Percentiles rank a stretch among this genome's conserved stretches.
Evolutionary conservation across 371 early-diverging fungal species (phyloP).

Genomic region (Circinella umbellata): DNA sequence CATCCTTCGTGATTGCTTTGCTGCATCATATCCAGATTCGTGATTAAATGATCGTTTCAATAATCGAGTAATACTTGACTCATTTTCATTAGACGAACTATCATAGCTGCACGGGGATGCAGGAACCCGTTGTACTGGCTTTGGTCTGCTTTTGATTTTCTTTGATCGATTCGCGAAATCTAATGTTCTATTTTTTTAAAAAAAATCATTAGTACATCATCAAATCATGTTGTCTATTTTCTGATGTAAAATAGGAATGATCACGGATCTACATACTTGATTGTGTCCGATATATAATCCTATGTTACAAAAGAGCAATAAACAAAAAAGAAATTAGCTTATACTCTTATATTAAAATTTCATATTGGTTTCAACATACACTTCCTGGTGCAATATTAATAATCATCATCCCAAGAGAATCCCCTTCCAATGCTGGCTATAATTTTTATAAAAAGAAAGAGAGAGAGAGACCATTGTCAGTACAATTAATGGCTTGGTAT

Average conservation of each 20-base stretch:
- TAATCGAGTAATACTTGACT: background rate
- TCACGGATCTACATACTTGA: background rate
- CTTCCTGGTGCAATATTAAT: conserved; percentile 65
- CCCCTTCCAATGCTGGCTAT: conserved; percentile 68
- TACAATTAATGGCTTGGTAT: background rate
- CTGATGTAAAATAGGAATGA: background rate
- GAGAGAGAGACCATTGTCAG: background rate
- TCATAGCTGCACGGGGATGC: background rate
- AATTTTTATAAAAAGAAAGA: too few relatives aligned
- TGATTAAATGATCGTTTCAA: background rate
- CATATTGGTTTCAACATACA: conserved; percentile 23
- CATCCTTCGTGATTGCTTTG: background rate
- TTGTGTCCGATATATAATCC: background rate
- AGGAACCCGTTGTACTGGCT: background rate
- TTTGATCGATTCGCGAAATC: conserved; percentile 74
- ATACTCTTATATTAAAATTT: background rate
- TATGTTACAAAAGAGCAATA: background rate
- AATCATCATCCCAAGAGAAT: conserved; percentile 65
- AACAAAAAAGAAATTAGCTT: conserved; percentile 2
- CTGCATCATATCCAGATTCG: background rate
- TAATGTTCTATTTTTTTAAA: conserved; percentile 50
- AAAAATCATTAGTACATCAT: background rate
- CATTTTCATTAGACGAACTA: background rate
- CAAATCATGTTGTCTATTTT: background rate
- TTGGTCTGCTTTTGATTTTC: conserved; percentile 59